These are phyloP conservation scores for Pezicula carpinea DNA, from an alignment of 2,329 filamentous ascomycete genomes.

Conservation along the genomic window DNA sequence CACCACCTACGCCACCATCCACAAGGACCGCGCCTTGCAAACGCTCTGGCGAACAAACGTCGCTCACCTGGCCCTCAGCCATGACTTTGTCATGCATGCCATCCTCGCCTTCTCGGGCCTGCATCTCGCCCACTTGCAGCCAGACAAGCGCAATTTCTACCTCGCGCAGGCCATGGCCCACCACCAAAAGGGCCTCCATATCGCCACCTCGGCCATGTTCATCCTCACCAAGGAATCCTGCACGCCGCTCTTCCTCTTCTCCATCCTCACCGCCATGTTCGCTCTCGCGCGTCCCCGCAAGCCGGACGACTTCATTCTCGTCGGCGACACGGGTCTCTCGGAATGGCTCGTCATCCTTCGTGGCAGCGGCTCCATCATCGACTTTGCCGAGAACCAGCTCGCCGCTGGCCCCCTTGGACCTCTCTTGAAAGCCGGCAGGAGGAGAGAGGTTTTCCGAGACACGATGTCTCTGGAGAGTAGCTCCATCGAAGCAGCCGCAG, in stretches of 20 bases:
- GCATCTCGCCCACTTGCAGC: conserved; percentile 40
- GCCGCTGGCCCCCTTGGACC: conserved; percentile 17
- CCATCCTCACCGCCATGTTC: conserved; percentile 33
- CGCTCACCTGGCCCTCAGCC: conserved; percentile 38
- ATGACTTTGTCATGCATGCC: conserved; percentile 43
- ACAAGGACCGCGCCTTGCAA: conserved; percentile 35
- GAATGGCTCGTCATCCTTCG: conserved; percentile 35
- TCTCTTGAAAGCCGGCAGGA: conserved; percentile 25
- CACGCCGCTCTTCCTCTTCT: conserved; percentile 34
- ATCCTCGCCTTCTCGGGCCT: conserved; percentile 45
- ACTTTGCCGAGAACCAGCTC: conserved; percentile 22
- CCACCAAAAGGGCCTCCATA: conserved; percentile 27
- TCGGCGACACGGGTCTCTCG: conserved; percentile 29
- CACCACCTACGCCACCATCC: conserved; percentile 42
- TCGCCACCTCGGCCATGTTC: conserved; percentile 30
- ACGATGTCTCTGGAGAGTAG: not conserved
- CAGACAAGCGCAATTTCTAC: conserved; percentile 34
- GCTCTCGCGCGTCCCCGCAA: conserved; percentile 31
- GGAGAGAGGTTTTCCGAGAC: conserved; percentile 11
- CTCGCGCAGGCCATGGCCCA: conserved; percentile 33
- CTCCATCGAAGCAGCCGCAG: conserved; percentile 7
- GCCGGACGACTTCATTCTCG: conserved; percentile 31
- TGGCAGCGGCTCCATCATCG: conserved; percentile 30
- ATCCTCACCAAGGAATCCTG: conserved; percentile 30
- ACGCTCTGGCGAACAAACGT: conserved; percentile 43